phyloP scores from a whole-genome alignment of 2,329 filamentous ascomycete species.

The Fusarium begoniae region DNA sequence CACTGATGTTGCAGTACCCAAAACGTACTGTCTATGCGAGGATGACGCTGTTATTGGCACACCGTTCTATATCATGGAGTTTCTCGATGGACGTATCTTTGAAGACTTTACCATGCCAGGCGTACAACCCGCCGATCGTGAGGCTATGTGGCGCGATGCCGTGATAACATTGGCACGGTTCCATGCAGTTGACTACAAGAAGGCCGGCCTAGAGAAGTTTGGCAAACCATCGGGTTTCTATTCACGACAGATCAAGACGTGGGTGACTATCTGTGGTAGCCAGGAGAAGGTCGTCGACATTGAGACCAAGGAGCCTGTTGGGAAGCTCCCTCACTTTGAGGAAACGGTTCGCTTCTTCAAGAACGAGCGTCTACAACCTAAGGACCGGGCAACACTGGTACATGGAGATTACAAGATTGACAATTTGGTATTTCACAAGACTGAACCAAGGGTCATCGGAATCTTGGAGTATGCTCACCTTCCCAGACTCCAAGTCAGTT shows the following conservation, averaged over 20 bases:
- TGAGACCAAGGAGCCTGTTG: constrained; percentile 80
- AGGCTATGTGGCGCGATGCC: constrained; percentile 86
- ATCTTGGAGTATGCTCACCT: constrained; percentile 76
- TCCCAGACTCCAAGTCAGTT: background rate
- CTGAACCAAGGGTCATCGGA: constrained; percentile 86
- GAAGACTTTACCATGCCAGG: constrained; percentile 86
- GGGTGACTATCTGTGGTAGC: constrained; percentile 78
- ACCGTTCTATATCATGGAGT: constrained; percentile 97
- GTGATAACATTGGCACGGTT: constrained; percentile 85
- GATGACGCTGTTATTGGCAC: constrained; percentile 84
- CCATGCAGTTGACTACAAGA: constrained; percentile 75
- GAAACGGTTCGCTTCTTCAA: constrained; percentile 83
- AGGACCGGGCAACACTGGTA: constrained; percentile 80
- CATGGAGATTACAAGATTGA: constrained; percentile 98
- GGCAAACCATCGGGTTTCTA: constrained; percentile 84
- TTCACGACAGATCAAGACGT: constrained; percentile 84
- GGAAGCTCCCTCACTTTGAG: constrained; percentile 83
- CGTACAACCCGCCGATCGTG: constrained; percentile 73
- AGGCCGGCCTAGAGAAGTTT: constrained; percentile 75
- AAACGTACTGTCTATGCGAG: constrained; percentile 85
- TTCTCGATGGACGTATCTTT: constrained; percentile 91
- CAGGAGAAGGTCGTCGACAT: constrained; percentile 81
- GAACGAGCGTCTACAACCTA: constrained; percentile 74
- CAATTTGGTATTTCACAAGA: constrained; percentile 89
- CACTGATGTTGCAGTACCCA: constrained; percentile 87